These are phyloP conservation scores for Xylariaceae sp. DNA, from an alignment of 2,329 filamentous ascomycete species.

Conservation along the genomic window DNA sequence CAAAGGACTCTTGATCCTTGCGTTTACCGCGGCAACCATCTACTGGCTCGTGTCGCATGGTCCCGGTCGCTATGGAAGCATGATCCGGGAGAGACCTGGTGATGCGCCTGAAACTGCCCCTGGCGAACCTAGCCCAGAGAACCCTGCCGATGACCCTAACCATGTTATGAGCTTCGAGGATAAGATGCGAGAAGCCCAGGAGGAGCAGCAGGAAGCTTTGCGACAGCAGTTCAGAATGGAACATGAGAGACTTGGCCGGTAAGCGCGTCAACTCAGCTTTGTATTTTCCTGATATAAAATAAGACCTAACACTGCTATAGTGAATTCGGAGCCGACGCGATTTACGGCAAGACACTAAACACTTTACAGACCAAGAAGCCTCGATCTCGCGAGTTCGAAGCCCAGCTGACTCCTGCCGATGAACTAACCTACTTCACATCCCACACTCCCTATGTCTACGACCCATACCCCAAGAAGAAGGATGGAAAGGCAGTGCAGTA, in stretches of 20 bases:
- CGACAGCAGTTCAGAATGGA: conserved; percentile 38
- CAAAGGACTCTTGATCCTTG: conserved; percentile 39
- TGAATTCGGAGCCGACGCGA: conserved; percentile 42
- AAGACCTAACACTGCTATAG: conserved; percentile 33
- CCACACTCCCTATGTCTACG: conserved; percentile 53
- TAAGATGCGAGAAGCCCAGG: conserved; percentile 31
- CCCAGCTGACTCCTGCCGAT: conserved; percentile 31
- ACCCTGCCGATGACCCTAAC: conserved; percentile 4
- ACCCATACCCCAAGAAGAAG: conserved; percentile 69
- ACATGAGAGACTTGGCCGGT: conserved; percentile 34
- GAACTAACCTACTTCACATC: conserved; percentile 37
- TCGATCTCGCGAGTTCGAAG: conserved; percentile 28
- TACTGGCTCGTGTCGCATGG: conserved; percentile 42
- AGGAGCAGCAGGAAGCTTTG: conserved; percentile 31
- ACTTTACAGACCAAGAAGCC: conserved; percentile 39
- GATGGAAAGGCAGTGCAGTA: conserved; percentile 52
- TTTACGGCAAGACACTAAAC: conserved; percentile 54
- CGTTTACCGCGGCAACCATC: conserved; percentile 37
- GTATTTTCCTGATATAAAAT: conserved; percentile 10
- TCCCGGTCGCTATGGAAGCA: conserved; percentile 25
- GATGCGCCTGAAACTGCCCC: neutral
- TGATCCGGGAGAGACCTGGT: conserved; percentile 2
- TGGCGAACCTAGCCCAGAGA: conserved; percentile 6
- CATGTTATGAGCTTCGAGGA: conserved; percentile 25
- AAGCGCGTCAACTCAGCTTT: conserved; percentile 20